Conservation (phyloP, 2,329 filamentous ascomycete species). For the Colletotrichum filicis region DNA sequence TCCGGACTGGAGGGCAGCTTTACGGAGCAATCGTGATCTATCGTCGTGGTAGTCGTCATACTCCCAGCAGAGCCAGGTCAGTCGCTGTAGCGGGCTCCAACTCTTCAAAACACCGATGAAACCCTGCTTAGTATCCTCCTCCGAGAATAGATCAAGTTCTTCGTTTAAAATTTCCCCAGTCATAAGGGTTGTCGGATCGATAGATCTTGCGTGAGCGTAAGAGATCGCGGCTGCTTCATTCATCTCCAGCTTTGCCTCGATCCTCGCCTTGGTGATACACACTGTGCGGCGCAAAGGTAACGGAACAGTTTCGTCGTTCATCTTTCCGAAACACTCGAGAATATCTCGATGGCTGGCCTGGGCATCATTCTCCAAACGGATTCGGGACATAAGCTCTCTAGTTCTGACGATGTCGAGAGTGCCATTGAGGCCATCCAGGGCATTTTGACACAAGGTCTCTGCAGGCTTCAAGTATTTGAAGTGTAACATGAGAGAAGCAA, state of each 20-base stretch:
- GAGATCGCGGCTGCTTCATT: conserved; percentile 32
- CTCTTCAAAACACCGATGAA: conserved; percentile 38
- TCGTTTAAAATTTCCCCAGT: conserved; percentile 36
- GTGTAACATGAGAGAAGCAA: conserved; percentile 37
- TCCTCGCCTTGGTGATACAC: conserved; percentile 35
- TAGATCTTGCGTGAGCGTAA: conserved; percentile 31
- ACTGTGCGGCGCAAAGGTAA: conserved; percentile 30
- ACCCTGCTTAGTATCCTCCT: conserved; percentile 18
- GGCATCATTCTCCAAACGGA: conserved; percentile 27
- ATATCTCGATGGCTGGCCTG: conserved; percentile 36
- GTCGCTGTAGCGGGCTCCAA: conserved; percentile 41
- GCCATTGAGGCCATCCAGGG: conserved; percentile 9
- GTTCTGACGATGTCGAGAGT: conserved; percentile 36
- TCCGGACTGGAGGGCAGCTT: conserved; percentile 33
- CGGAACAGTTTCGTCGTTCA: conserved; percentile 7
- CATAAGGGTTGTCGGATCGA: conserved; percentile 38
- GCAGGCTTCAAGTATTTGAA: conserved; percentile 35
- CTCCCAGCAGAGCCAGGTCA: conserved; percentile 41
- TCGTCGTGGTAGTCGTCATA: conserved; percentile 24
- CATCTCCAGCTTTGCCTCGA: conserved; percentile 32
- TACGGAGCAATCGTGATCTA: conserved; percentile 27
- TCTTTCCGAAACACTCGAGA: conserved; percentile 1
- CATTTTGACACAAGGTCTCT: conserved; percentile 35
- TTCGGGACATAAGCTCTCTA: conserved; percentile 33
- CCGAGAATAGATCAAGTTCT: conserved; percentile 36